phyloP scores from a whole-genome alignment of 2,329 filamentous ascomycete species.

The Aspergillus glaucus region DNA sequence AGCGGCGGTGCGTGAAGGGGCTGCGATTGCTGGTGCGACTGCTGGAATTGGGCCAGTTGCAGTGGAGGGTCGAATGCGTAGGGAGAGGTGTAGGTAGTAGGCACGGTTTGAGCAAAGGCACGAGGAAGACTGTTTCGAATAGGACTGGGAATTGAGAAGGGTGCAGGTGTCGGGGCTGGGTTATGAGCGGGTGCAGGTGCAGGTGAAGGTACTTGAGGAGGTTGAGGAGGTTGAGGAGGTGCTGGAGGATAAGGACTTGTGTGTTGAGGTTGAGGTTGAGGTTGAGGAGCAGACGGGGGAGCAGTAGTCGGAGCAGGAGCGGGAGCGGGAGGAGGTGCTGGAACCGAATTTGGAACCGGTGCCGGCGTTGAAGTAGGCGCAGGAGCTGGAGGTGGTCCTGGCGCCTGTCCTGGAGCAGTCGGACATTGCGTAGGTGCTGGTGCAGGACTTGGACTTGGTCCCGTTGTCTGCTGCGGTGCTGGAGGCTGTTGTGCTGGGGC shows the following conservation, averaged over 20 bases:
- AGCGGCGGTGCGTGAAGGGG: conserved; percentile 15
- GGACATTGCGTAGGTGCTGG: conserved; percentile 1
- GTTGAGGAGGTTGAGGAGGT: conserved; percentile 11
- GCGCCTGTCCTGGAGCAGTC: conserved; percentile 1
- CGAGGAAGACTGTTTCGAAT: conserved; percentile 35
- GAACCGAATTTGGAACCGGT: conserved; percentile 2
- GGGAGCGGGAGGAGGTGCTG: conserved; percentile 18
- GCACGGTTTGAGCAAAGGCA: conserved; percentile 31
- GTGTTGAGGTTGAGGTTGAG: conserved; percentile 9
- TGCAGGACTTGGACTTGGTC: conserved; percentile 1
- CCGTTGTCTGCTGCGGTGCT: background rate
- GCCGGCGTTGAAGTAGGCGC: conserved; percentile 4
- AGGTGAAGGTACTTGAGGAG: conserved; percentile 10
- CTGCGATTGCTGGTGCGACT: conserved; percentile 19
- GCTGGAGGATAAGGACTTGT: conserved; percentile 16
- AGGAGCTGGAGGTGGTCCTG: conserved; percentile 10
- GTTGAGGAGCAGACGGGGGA: conserved; percentile 11
- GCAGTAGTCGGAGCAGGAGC: conserved; percentile 12
- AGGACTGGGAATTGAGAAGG: conserved; percentile 30
- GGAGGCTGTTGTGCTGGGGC: background rate
- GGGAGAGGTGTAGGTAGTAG: conserved; percentile 36
- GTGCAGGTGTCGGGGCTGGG: conserved; percentile 17
- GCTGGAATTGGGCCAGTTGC: conserved; percentile 25
- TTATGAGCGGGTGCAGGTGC: conserved; percentile 26
- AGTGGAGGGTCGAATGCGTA: conserved; percentile 35